These are phyloP conservation scores for Larix kaempferi DNA, from an alignment of 75 land plant species.

Conservation along the genomic window DNA sequence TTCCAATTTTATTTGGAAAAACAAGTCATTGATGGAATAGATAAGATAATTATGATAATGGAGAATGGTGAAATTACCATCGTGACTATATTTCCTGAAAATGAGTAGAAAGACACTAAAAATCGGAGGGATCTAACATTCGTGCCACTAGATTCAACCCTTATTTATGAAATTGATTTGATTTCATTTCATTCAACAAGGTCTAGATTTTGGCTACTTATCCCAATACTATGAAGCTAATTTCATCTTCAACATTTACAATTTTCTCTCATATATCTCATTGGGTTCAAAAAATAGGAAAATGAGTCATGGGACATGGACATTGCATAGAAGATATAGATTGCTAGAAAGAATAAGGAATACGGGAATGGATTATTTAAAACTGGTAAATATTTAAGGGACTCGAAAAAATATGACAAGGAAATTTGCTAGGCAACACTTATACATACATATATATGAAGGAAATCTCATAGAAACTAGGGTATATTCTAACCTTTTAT, in stretches of 20 bases:
- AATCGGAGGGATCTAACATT: conserved; percentile 36
- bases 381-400: conserved; percentile 44
- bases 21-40: conserved; percentile 66
- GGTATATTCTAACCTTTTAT: too few relatives aligned
- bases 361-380: conserved; percentile 47
- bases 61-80: conserved; percentile 64
- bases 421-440: conserved; percentile 9
- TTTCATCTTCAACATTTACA: neutral
- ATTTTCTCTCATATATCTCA: neutral
- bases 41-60: conserved; percentile 67
- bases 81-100: conserved; percentile 58
- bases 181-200: conserved; percentile 57
- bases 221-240: neutral
- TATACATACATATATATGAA: neutral
- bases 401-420: conserved; percentile 55
- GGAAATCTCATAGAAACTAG: too few relatives aligned
- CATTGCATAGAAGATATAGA: conserved; percentile 9
- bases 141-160: conserved; percentile 58
- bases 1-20: conserved; percentile 25
- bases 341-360: conserved; percentile 16
- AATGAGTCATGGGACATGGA: conserved; percentile 23
- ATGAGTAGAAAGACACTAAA: conserved; percentile 54
- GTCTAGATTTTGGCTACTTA: conserved; percentile 14
- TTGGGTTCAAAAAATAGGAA: conserved; percentile 8
- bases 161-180: conserved; percentile 70